Base-by-base conservation (phyloP, 768 basidiomycete species). In the Boletus subparvulus region DNA sequence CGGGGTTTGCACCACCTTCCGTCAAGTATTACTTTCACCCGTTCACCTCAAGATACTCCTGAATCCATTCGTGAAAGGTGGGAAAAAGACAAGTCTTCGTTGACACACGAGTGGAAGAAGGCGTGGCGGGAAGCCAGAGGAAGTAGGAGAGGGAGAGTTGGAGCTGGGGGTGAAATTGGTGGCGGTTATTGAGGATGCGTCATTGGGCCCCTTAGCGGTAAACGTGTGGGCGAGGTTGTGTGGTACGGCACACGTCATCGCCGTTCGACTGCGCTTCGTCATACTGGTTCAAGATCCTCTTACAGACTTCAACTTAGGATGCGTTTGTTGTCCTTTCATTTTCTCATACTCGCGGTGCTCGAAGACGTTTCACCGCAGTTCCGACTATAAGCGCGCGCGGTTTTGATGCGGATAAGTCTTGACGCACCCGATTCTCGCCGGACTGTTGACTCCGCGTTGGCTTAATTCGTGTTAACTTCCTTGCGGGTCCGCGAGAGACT, bases 21-120 rank as follows among this genome's bases (percentile, higher is more conserved):
- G 9, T 41, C 59, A 21, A 59, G 61, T 6, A 39, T 9, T 14
- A 54, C 54, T 6, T 70, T 70, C 28, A 39, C 59, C 16, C 65
- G 68, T 26, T 60, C 62, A 17, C 46, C 59, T 13, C 47, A 62
- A 46, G 62, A 69, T n/a, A 71, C 69, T 11, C n/a, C 67, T 12
- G 83, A 85, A 63, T 60, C 49, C 19, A 87, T 90, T 36, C 77
- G 80, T 47, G 77, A 78, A 59, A 72, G 77, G 50, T 92, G 92
- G 90, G 90, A 92, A 64, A 80, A 75, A n/a, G 73, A 76, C 45
- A 87, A 85, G 64, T 78, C 76, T 0, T 82, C 84, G 51, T 69
- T 92, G 69, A 92, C 91, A 51, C 76, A 72, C 58, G 87, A 83
- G 47, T 92, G 91, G 90, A 91, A 90, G 74, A 82, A 83, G 65